Base-by-base conservation (phyloP, 169 alveolate species). In the Eimeria zaria region DNA sequence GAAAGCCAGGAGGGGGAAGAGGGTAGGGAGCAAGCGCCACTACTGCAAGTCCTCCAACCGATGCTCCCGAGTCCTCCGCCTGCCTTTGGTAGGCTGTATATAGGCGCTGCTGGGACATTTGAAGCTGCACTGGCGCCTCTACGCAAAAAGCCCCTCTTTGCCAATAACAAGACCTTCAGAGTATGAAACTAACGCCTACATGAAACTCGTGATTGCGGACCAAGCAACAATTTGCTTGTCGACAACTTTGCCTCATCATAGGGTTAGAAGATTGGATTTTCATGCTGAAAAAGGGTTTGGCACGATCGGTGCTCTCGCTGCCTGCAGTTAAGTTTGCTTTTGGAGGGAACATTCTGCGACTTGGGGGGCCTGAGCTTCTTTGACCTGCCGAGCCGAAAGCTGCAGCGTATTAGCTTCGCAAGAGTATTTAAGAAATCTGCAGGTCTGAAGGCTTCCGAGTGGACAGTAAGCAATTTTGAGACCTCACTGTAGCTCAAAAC, bases 331-430 rank as follows among this genome's bases (percentile, higher is more conserved):
- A 87, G 94, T 33, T 87, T 87, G 67, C 81, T 87, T 12, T 24
- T 87, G 94, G 83, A 87, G 83, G 94, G 94, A n/a, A 87, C 60
- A 36, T 87, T 87, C 64, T 87, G 83, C 83, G 94, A 87, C 78
- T 60, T 87, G 83, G 30, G 94, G 30, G 83, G 94, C 6, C 44
- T 87, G 83, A 41, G 83, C 67, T 87, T 87, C 46, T 87, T 87
- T 87, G 94, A 87, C 83, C 46, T 87, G 67, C 94, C 94, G 20
- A 62, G 81, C 94, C 69, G 83, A 27, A 87, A 62, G 94, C 94
- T 62, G 30, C 94, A 87, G 55, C 94, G 83, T 67, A 48, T 87
- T 44, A 87, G 94, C 64, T 87, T 87, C 44, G 94, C 94, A 27
- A 30, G 94, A 64, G 41, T 87, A 41, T 87, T 87, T 22, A 87